Percentiles rank a stretch among this genome's conserved stretches.
These are phyloP conservation scores for Eustoma russellianum DNA, from an alignment of 257 asterid species.

Conservation along the genomic window DNA sequence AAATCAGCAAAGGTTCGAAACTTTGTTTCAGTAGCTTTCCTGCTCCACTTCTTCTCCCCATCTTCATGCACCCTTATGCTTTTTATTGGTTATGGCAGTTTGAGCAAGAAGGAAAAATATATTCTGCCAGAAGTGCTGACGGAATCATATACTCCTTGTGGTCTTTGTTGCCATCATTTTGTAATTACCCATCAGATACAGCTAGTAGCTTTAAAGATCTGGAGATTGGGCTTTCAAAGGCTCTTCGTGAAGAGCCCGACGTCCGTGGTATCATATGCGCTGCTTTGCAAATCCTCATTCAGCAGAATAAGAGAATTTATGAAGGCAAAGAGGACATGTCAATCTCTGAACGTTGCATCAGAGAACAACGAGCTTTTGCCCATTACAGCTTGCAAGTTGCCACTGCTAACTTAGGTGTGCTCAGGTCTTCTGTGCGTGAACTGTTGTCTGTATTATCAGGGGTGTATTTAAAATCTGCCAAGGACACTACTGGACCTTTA, in stretches of 20 bases:
- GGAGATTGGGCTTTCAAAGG: conserved; percentile 43
- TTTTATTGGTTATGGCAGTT: conserved; percentile 38
- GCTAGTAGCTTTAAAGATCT: conserved; percentile 65
- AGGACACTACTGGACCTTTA: conserved; percentile 54
- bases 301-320: conserved; percentile 56
- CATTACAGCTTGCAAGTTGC: conserved; percentile 49
- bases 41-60: neutral
- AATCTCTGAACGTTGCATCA: conserved; percentile 24
- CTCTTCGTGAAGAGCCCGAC: conserved; percentile 60
- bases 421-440: conserved; percentile 48
- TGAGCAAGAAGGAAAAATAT: conserved; percentile 51
- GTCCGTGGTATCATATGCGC: conserved; percentile 71
- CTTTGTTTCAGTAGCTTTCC: conserved; percentile 1
- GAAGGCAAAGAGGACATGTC: conserved; percentile 41
- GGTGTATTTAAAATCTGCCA: conserved; percentile 48
- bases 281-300: conserved; percentile 75
- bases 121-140: conserved; percentile 51
- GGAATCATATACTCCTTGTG: conserved; percentile 83
- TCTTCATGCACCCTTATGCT: conserved; percentile 7
- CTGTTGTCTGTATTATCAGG: conserved; percentile 48
- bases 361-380: conserved; percentile 51
- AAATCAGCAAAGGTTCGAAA: conserved; percentile 55
- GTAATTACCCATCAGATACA: conserved; percentile 84
- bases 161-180: conserved; percentile 94
- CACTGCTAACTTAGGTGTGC: conserved; percentile 42